Base-by-base conservation (phyloP, 2,329 filamentous ascomycete species). In the Epichloe baconii region DNA sequence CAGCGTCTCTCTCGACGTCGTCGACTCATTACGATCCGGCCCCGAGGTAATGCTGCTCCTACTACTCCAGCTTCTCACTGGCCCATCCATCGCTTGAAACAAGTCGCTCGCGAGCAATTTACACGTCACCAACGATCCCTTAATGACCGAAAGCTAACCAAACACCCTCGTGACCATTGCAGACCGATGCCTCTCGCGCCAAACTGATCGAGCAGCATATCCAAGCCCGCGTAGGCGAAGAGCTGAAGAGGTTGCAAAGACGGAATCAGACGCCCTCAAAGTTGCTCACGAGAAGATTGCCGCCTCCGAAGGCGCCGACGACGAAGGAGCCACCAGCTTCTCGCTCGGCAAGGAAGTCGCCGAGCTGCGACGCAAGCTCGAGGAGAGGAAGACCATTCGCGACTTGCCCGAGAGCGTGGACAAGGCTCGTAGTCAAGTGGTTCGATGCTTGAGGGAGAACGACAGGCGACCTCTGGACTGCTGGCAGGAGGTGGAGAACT, bases 391-490 rank as follows among this genome's bases (percentile, higher is more conserved):
- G 69, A 74, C 83, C 62, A 71, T 87, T 54, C 76, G 83, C 62
- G 74, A 83, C 57, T 66, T 88, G 57, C 87, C 89, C 58, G 80
- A 83, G 55, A 72, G 72, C 48, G 81, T 95, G 47, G 82, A 88
- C 68, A 77, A 75, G 64, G 87, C 89, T 19, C 85, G 88, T 68
- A 74, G 79, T 58, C 80, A 83, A 53, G 82, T 96, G 51, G 80
- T 93, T 56, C 77, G 79, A 60, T 97, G 91, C 67, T 73, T 97
- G 73, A 76, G 86, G 55, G 77, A 84, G 62, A 84, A 96, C 67
- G 90, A 96, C 69, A 77, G 88, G 57, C 79, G 88, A 67, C 90
- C 91, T 65, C 73, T 96, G 64, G 87, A 96, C 73, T 97, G 91
- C 77, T 96, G 87, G 86, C 78, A 83, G 69, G 89, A 96, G 78